phyloP scores from a whole-genome alignment of 2,329 filamentous ascomycete species.

The Paracamarosporium sp. region DNA sequence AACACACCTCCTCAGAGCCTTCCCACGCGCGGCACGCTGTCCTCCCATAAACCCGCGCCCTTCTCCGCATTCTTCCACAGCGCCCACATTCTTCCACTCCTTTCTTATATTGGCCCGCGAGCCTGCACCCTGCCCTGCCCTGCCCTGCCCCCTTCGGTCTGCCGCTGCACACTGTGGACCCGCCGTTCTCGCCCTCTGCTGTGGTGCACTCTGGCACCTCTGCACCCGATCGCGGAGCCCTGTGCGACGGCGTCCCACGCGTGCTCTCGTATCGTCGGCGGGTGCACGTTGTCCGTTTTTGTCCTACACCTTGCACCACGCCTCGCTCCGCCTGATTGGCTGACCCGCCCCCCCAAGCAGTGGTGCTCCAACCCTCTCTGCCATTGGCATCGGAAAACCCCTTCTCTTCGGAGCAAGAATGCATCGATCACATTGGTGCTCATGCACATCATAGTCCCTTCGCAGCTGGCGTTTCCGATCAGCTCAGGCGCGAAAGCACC shows the following conservation, averaged over 20 bases:
- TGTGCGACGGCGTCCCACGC: conserved; percentile 45
- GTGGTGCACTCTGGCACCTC: conserved; percentile 40
- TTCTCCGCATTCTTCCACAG: conserved; percentile 46
- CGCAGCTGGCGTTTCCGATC: conserved; percentile 54
- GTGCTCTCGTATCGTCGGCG: conserved; percentile 29
- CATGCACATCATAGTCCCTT: conserved; percentile 55
- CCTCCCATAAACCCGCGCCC: conserved; percentile 39
- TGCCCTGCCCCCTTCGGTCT: conserved; percentile 26
- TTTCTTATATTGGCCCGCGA: conserved; percentile 38
- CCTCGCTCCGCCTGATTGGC: conserved; percentile 45
- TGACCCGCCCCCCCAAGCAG: conserved; percentile 50
- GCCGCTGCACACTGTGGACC: conserved; percentile 40
- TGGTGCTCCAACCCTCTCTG: conserved; percentile 53
- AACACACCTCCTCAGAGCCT: conserved; percentile 23
- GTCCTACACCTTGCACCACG: conserved; percentile 44
- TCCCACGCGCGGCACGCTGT: conserved; percentile 31
- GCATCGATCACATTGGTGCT: conserved; percentile 52
- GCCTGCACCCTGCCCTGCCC: conserved; percentile 28
- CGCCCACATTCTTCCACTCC: conserved; percentile 38
- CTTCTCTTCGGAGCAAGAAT: conserved; percentile 54
- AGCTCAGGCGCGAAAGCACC: conserved; percentile 58
- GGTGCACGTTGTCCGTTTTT: conserved; percentile 48
- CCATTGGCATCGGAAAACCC: conserved; percentile 51
- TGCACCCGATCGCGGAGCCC: conserved; percentile 42
- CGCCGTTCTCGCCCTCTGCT: conserved; percentile 32